Evolutionary conservation across 2,329 filamentous ascomycete species (phyloP).

Genomic region (Pyrenochaeta sp.): DNA sequence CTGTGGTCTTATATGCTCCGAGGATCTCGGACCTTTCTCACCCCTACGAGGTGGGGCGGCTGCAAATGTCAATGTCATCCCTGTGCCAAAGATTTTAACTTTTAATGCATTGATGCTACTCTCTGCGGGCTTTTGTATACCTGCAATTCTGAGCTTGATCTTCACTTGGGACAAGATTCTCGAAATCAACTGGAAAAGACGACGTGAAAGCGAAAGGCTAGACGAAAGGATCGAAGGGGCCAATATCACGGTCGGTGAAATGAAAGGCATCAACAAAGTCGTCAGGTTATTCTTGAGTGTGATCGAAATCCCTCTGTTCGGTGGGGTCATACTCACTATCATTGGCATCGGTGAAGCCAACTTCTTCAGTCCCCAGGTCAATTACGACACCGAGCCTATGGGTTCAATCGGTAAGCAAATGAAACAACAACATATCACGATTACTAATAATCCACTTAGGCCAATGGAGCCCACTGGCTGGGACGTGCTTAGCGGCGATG

Average conservation of each 20-base stretch:
- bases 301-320: slow-evolving; percentile 68
- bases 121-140: slow-evolving; percentile 70
- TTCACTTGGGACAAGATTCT: slow-evolving; percentile 72
- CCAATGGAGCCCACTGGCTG: slow-evolving; percentile 69
- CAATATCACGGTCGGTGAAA: slow-evolving; percentile 61
- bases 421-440: background rate
- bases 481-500: slow-evolving; percentile 64
- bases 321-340: slow-evolving; percentile 65
- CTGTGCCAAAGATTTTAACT: slow-evolving; percentile 62
- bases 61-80: slow-evolving; percentile 70
- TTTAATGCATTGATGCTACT: slow-evolving; percentile 69
- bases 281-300: slow-evolving; percentile 49
- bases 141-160: slow-evolving; percentile 67
- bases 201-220: slow-evolving; percentile 45
- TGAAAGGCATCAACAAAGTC: slow-evolving; percentile 55
- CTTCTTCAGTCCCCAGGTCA: slow-evolving; percentile 66
- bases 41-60: slow-evolving; percentile 64
- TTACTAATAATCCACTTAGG: slow-evolving; percentile 12
- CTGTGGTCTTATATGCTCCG: slow-evolving; percentile 61
- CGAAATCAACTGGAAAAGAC: slow-evolving; percentile 66
- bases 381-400: slow-evolving; percentile 69
- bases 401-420: slow-evolving; percentile 59
- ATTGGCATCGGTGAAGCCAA: slow-evolving; percentile 70
- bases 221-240: slow-evolving; percentile 61
- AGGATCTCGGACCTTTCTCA: slow-evolving; percentile 60